These are phyloP conservation scores for Russula vinacea DNA, from an alignment of 768 basidiomycete species.

Conservation along the genomic window DNA sequence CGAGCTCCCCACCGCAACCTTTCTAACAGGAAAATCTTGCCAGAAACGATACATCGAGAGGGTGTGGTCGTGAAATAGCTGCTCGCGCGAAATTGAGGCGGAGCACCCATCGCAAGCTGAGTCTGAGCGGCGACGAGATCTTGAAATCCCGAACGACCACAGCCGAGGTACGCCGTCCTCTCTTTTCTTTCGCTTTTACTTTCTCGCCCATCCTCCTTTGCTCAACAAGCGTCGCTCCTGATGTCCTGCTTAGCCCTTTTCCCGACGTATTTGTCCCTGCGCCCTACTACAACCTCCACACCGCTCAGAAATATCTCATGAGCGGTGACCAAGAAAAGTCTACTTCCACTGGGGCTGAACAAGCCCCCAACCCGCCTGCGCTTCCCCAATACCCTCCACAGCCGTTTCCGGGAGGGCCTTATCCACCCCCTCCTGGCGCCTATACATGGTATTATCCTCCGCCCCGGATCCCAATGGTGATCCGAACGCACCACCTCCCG, in stretches of 20 bases:
- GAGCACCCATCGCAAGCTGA: constrained; percentile 23
- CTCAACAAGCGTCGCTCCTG: not conserved
- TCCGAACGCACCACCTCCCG: constrained; percentile 23
- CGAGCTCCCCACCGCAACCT: not conserved
- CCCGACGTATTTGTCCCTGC: not conserved
- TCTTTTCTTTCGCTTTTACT: not conserved
- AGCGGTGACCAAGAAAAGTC: constrained; percentile 29
- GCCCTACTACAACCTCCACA: not conserved
- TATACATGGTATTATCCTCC: constrained; percentile 31
- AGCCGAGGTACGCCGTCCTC: constrained; percentile 26
- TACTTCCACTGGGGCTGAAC: constrained; percentile 17
- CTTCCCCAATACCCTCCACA: constrained; percentile 28
- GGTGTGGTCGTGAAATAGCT: not conserved
- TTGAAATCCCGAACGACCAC: constrained; percentile 31
- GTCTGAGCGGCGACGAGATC: constrained; percentile 33
- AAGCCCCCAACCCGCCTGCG: constrained; percentile 16
- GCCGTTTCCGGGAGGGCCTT: constrained; percentile 21
- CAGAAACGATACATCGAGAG: constrained; percentile 2
- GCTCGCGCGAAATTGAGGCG: constrained; percentile 27
- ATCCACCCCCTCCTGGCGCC: constrained; percentile 26
- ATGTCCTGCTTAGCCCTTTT: constrained; percentile 1
- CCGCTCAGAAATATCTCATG: constrained; percentile 16
- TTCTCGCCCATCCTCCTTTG: not conserved
- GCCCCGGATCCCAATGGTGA: constrained; percentile 26
- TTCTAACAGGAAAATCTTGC: not conserved